Conservation (phyloP, 495 filamentous ascomycete genomes). For the Hyaloscypha variabilis region DNA sequence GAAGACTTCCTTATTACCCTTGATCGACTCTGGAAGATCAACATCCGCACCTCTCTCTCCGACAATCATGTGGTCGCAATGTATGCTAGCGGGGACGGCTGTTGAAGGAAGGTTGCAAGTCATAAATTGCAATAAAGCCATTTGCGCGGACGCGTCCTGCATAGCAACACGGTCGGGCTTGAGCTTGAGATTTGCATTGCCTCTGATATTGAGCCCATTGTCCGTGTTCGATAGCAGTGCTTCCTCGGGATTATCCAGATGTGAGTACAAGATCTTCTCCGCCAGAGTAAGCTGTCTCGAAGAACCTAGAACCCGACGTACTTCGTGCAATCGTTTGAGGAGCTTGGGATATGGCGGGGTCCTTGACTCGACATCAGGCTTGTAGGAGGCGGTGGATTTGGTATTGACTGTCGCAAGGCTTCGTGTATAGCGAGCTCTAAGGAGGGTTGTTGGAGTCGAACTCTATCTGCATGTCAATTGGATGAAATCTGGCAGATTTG, state of each 20-base stretch:
- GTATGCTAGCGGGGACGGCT: conserved; percentile 95
- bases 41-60: conserved; percentile 86
- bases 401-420: conserved; percentile 30
- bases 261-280: conserved; percentile 97
- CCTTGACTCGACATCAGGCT: conserved; percentile 32
- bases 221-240: conserved; percentile 77
- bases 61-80: conserved; percentile 99
- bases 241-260: conserved; percentile 85
- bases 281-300: conserved; percentile 77
- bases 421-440: conserved; percentile 21
- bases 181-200: conserved; percentile 91
- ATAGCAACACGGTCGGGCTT: conserved; percentile 98
- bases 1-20: conserved; percentile 95
- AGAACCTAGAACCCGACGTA: conserved; percentile 71
- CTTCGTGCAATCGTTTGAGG: conserved; percentile 57
- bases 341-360: conserved; percentile 62
- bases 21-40: conserved; percentile 84
- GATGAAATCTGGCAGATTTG: neutral
- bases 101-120: conserved; percentile 87
- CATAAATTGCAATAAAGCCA: conserved; percentile 99
- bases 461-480: conserved; percentile 28
- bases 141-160: conserved; percentile 98
- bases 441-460: conserved; percentile 14
- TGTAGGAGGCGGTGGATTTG: conserved; percentile 20
- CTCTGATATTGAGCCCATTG: conserved; percentile 80